These are phyloP conservation scores for Acacia concinna DNA, from an alignment of 331 rosid genomes.

Conservation along the genomic window DNA sequence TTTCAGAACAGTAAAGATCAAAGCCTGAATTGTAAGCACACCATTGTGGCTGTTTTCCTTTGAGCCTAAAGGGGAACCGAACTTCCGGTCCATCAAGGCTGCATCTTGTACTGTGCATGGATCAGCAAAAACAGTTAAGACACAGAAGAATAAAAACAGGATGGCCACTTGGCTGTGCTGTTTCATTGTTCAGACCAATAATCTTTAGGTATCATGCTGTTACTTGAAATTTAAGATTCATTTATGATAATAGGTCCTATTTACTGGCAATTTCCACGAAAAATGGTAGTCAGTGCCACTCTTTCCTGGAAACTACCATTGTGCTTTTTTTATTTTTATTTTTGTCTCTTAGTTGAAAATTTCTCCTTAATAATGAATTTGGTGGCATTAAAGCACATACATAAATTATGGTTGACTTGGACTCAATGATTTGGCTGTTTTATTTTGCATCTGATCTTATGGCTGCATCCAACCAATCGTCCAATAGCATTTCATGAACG, in stretches of 20 bases:
- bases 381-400: too few relatives aligned
- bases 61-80: conserved; percentile 37
- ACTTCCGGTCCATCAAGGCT: conserved; percentile 25
- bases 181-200: not conserved
- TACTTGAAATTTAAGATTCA: not conserved
- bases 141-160: not conserved
- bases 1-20: conserved; percentile 29
- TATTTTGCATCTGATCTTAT: too few relatives aligned
- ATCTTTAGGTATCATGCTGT: not conserved
- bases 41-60: conserved; percentile 22
- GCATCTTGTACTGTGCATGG: conserved; percentile 37
- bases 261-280: not conserved
- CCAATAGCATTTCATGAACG: too few relatives aligned
- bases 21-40: conserved; percentile 25
- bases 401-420: too few relatives aligned
- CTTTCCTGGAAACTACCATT: too few relatives aligned
- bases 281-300: not conserved
- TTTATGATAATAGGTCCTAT: not conserved
- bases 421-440: too few relatives aligned
- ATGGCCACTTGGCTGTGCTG: not conserved
- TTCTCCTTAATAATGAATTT: too few relatives aligned
- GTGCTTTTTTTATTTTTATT: too few relatives aligned
- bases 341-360: too few relatives aligned
- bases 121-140: not conserved
- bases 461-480: too few relatives aligned